phyloP scores from a whole-genome alignment of 768 basidiomycete species.

The Tricholomella constricta region DNA sequence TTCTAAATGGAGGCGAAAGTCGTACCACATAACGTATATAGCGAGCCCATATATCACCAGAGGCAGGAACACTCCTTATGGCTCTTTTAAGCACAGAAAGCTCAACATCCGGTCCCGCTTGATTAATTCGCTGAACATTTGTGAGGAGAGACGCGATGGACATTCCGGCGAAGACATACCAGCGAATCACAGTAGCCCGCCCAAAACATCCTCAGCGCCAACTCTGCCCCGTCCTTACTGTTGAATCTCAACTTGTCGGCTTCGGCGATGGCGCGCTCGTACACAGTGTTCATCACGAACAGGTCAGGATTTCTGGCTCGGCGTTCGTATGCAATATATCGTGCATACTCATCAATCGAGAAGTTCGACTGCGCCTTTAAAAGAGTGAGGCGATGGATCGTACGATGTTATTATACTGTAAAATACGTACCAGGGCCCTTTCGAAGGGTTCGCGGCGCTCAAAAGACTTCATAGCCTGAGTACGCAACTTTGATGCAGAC shows the following conservation, averaged over 20 bases:
- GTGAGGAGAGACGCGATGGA: neutral
- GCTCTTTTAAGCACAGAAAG: constrained; percentile 54
- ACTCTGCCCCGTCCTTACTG: constrained; percentile 59
- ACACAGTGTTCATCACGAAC: constrained; percentile 56
- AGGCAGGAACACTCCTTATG: constrained; percentile 70
- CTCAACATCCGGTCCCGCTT: constrained; percentile 44
- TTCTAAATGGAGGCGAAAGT: constrained; percentile 1
- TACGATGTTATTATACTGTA: neutral
- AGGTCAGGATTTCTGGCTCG: constrained; percentile 60
- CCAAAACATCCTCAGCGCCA: constrained; percentile 70
- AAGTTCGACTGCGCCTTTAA: constrained; percentile 35
- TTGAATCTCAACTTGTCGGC: constrained; percentile 60
- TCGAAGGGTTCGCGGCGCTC: constrained; percentile 68
- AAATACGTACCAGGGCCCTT: constrained; percentile 52
- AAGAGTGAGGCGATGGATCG: neutral
- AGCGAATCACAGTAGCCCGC: constrained; percentile 67
- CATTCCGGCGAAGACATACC: constrained; percentile 40
- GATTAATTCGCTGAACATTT: constrained; percentile 45
- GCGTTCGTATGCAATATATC: constrained; percentile 65
- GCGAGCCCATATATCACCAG: constrained; percentile 77
- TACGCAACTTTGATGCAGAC: constrained; percentile 71
- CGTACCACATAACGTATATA: constrained; percentile 73
- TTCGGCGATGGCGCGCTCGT: constrained; percentile 77
- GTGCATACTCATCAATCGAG: constrained; percentile 62
- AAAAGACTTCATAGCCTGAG: constrained; percentile 59